phyloP scores from a whole-genome alignment of 768 basidiomycete species.

The Boletus pseudo-olivaceus region DNA sequence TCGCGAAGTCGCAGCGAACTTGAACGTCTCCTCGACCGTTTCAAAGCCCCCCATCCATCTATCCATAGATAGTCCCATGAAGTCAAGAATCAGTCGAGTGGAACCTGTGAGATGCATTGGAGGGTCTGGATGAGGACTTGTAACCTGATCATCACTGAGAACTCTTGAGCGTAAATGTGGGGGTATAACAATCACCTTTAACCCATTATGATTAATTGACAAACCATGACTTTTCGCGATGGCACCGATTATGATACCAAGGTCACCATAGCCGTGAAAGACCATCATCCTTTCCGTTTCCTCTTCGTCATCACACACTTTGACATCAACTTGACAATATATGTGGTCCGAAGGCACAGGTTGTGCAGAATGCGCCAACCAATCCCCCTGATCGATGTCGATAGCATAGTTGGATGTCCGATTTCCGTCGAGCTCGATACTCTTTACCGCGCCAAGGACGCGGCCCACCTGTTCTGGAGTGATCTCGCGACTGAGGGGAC shows the following conservation, averaged over 20 bases:
- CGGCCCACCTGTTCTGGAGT: slow-evolving; percentile 37
- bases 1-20: slow-evolving; percentile 54
- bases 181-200: slow-evolving; percentile 44
- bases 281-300: slow-evolving; percentile 52
- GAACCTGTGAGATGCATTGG: slow-evolving; percentile 50
- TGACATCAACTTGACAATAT: slow-evolving; percentile 58
- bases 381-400: slow-evolving; percentile 40
- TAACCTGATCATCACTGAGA: slow-evolving; percentile 27
- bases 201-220: slow-evolving; percentile 47
- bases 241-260: slow-evolving; percentile 66
- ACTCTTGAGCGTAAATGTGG: background rate
- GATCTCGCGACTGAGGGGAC: slow-evolving; percentile 31
- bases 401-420: slow-evolving; percentile 66
- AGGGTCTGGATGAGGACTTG: slow-evolving; percentile 28
- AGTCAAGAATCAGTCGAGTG: slow-evolving; percentile 48
- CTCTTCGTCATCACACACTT: slow-evolving; percentile 48
- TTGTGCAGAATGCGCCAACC: slow-evolving; percentile 16
- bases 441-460: slow-evolving; percentile 46
- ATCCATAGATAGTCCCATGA: slow-evolving; percentile 55
- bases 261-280: slow-evolving; percentile 65
- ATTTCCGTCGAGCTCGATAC: slow-evolving; percentile 47
- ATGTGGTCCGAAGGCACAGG: slow-evolving; percentile 9
- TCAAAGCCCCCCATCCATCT: slow-evolving; percentile 51
- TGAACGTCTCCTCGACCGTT: slow-evolving; percentile 50
- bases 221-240: slow-evolving; percentile 52